Base-by-base conservation (phyloP, 768 basidiomycete species). In the Russula brevipes region DNA sequence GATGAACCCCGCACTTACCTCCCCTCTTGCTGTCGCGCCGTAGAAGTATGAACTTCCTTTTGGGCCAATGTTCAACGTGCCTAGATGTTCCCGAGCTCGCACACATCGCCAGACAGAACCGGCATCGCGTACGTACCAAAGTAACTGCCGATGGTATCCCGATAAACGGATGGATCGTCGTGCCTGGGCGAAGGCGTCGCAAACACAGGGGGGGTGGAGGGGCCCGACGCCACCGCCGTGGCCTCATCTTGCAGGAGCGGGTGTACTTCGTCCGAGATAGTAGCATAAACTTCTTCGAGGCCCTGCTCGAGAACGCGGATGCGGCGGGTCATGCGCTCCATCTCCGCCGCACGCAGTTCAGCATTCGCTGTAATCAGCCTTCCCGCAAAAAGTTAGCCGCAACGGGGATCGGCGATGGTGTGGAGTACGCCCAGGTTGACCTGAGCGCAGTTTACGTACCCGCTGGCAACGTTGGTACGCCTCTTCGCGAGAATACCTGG, bases 321-420 rank as follows among this genome's bases (percentile, higher is more conserved):
- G 24, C 67, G 67, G 12, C 50, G 52, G 3, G 52, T 55, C 61
- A 68, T 42, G 55, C 64, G 69, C 17, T 60, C 65, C 24, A 68
- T 55, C 17, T 60, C 54, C 42, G 41, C 45, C 46, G 41, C 45
- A 45, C 63, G 65, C 11, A 90, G 77, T 66, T 85, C 83, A 0
- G 86, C 89, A 67, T 85, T 84, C 30, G 88, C 80, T 31, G 89
- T 79, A 33, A 88, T 75, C 60, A 86, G 75, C 31, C 84, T 83
- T 54, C 1, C 24, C 24, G 24, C 7, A 31, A 4, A 8, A 5
- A 12, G 17, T 56, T 9, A 45, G 51, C n/a, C 42, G 16, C 3
- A 39, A 38, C 2, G 39, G 19, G 7, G 17, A 17, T 41, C n/a
- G 36, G 30, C 10, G 2, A 33, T 14, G 30, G 19, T 24, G 24